Conservation (phyloP, 2,329 filamentous ascomycete species). For the Colletotrichum filicis region DNA sequence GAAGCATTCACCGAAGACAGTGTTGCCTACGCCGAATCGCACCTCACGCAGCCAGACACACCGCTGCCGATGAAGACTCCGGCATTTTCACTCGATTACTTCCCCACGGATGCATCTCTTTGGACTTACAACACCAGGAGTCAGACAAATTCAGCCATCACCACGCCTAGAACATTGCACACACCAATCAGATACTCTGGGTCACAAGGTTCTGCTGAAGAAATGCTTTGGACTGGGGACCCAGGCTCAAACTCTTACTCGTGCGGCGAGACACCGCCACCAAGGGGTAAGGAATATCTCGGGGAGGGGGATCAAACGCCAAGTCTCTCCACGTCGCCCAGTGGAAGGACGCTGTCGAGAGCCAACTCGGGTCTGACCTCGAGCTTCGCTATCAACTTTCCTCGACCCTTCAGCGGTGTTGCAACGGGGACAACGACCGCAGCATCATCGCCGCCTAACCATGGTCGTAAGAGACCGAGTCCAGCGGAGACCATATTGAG, state of each 20-base stretch:
- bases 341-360: constrained; percentile 62
- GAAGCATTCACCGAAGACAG: constrained; percentile 67
- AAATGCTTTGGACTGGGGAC: constrained; percentile 63
- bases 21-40: constrained; percentile 67
- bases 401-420: constrained; percentile 52
- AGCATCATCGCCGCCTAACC: constrained; percentile 57
- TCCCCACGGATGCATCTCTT: constrained; percentile 66
- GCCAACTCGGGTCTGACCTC: constrained; percentile 67
- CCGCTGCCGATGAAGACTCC: constrained; percentile 74
- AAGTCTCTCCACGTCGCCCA: constrained; percentile 69
- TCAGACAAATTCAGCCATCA: constrained; percentile 63
- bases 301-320: constrained; percentile 60
- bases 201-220: constrained; percentile 65
- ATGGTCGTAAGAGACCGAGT: constrained; percentile 65
- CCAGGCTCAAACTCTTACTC: constrained; percentile 68
- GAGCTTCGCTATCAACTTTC: constrained; percentile 65
- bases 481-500: constrained; percentile 70
- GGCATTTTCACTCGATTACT: constrained; percentile 75
- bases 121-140: constrained; percentile 65
- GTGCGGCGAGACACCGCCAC: constrained; percentile 69
- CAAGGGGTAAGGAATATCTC: constrained; percentile 55
- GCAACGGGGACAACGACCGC: constrained; percentile 43
- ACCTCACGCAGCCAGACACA: constrained; percentile 68
- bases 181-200: constrained; percentile 66
- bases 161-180: constrained; percentile 67